Percentiles rank a stretch among this genome's conserved stretches.
phyloP scores from a whole-genome alignment of 805 yeast species.

The Kurtzmaniella fragi region DNA sequence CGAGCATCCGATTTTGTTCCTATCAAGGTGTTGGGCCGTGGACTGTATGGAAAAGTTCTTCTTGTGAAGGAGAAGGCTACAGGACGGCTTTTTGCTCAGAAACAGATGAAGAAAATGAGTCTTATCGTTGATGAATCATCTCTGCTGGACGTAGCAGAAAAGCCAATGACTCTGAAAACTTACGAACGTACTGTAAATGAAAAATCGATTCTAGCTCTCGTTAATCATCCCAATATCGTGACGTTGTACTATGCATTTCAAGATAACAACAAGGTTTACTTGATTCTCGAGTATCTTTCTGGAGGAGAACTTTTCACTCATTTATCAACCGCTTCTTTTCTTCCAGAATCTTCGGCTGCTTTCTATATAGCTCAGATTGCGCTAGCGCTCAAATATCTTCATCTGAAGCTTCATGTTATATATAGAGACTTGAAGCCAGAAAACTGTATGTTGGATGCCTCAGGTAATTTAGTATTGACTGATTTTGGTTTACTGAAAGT shows the following conservation, averaged over 20 bases:
- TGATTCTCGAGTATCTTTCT: constrained; percentile 39
- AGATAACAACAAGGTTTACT: constrained; percentile 38
- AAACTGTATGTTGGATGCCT: constrained; percentile 38
- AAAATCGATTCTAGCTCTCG: constrained; percentile 34
- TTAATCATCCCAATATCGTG: constrained; percentile 41
- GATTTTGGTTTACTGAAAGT: constrained; percentile 42
- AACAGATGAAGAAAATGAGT: constrained; percentile 36
- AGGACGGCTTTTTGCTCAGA: constrained; percentile 39
- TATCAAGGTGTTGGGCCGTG: constrained; percentile 39
- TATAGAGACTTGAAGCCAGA: constrained; percentile 43
- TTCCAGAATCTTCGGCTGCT: constrained; percentile 32
- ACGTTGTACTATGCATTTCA: constrained; percentile 41
- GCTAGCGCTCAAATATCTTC: constrained; percentile 35
- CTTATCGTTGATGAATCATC: constrained; percentile 24
- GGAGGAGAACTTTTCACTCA: constrained; percentile 45
- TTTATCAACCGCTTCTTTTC: constrained; percentile 21
- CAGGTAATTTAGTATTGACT: constrained; percentile 38
- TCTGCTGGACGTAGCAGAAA: background rate
- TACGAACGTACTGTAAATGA: constrained; percentile 38
- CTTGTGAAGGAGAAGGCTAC: constrained; percentile 33
- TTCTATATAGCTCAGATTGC: constrained; percentile 41
- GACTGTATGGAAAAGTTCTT: constrained; percentile 40
- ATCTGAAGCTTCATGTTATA: constrained; percentile 31
- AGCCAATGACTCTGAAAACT: constrained; percentile 12
- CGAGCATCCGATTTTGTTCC: constrained; percentile 36